These are phyloP conservation scores for Citrus sp. DNA, from an alignment of 345 rosid genomes.

Conservation along the genomic window DNA sequence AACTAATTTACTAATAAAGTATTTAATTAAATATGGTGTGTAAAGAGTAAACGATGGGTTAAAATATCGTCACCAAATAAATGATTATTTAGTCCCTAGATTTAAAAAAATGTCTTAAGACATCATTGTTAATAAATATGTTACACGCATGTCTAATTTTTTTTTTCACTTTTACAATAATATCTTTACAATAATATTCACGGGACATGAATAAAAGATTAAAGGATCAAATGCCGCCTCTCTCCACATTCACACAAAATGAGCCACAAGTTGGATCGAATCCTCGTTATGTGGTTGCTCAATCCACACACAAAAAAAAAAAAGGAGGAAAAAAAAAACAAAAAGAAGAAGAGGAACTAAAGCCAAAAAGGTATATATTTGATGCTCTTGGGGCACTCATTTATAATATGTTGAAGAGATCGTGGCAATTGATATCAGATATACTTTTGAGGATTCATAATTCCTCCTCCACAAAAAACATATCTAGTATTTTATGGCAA, in stretches of 20 bases:
- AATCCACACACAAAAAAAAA: background rate
- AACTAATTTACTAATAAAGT: too few relatives aligned
- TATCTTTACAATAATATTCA: too few relatives aligned
- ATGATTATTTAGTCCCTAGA: too few relatives aligned
- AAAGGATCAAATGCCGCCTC: background rate
- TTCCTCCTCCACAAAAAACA: slow-evolving; percentile 12
- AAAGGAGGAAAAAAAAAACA: background rate
- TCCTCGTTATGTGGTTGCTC: background rate
- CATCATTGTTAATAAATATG: too few relatives aligned
- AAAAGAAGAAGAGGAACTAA: too few relatives aligned
- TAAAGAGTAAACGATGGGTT: too few relatives aligned
- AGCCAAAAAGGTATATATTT: background rate
- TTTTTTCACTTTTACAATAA: too few relatives aligned
- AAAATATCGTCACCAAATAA: too few relatives aligned
- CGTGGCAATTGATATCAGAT: slow-evolving; percentile 17
- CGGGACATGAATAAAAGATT: too few relatives aligned
- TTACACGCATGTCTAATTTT: too few relatives aligned
- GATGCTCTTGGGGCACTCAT: slow-evolving; percentile 13
- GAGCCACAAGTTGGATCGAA: background rate
- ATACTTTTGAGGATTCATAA: slow-evolving; percentile 20
- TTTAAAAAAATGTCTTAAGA: too few relatives aligned
- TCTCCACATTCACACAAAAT: background rate
- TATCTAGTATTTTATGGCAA: slow-evolving; percentile 6
- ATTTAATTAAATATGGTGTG: too few relatives aligned
- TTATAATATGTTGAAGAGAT: slow-evolving; percentile 2